Evolutionary conservation across 2,329 filamentous ascomycete genomes (phyloP).

Genomic region (Pseudocercospora fuligena): DNA sequence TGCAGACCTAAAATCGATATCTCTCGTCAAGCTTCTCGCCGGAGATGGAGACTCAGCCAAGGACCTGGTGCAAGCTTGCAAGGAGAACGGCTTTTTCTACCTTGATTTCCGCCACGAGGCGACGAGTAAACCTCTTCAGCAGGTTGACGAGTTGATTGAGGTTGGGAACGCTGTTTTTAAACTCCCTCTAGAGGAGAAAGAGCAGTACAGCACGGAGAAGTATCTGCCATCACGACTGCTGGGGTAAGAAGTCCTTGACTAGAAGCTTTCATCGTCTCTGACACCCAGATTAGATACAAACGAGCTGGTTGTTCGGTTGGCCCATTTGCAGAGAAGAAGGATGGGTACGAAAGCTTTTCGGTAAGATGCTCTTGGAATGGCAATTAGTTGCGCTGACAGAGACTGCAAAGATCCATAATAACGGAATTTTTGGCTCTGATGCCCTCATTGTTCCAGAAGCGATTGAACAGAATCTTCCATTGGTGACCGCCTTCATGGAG

Average conservation of each 20-base stretch:
- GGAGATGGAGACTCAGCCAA: slow-evolving; percentile 1
- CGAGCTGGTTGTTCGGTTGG: slow-evolving; percentile 14
- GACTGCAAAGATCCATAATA: slow-evolving; percentile 7
- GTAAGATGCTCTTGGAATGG: neutral
- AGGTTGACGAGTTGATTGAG: slow-evolving; percentile 9
- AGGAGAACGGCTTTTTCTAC: slow-evolving; percentile 24
- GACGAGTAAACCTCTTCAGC: slow-evolving; percentile 7
- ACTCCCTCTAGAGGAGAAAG: slow-evolving; percentile 15
- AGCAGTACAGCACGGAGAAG: slow-evolving; percentile 14
- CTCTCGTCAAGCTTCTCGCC: slow-evolving; percentile 6
- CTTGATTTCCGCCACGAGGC: slow-evolving; percentile 17
- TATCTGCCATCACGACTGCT: slow-evolving; percentile 8
- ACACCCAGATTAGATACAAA: neutral
- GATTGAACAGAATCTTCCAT: slow-evolving; percentile 14
- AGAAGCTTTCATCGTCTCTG: neutral
- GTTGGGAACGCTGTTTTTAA: slow-evolving; percentile 12
- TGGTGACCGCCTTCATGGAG: slow-evolving; percentile 10
- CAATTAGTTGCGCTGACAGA: neutral
- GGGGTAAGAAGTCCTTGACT: neutral
- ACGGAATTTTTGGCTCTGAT: slow-evolving; percentile 10
- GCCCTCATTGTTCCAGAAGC: slow-evolving; percentile 8
- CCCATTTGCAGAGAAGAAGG: slow-evolving; percentile 16
- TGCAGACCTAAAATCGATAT: slow-evolving; percentile 13
- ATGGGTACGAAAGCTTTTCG: slow-evolving; percentile 22
- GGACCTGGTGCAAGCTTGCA: slow-evolving; percentile 16